Evolutionary conservation across 768 basidiomycete genomes (phyloP), one percentile per base, ranked within the genome.

Genomic region (Russula abietina): DNA sequence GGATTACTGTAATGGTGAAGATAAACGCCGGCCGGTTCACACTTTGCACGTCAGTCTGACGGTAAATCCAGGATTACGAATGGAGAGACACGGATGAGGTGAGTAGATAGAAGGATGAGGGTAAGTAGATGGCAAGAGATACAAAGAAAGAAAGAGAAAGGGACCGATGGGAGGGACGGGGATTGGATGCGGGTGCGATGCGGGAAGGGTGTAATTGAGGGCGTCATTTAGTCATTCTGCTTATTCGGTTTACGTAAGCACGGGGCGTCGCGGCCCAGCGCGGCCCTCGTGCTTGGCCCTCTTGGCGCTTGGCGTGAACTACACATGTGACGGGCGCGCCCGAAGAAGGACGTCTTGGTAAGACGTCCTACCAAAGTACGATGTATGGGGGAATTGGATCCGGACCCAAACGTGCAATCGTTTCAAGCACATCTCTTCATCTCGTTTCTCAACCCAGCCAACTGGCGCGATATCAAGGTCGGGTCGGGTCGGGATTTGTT

Each of bases 81-180:
- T 32, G 0, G 11, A 57, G 1, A 19, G 11, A 30, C 33, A 51
- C 2, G 33, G 14, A 7, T 54, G 41, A 22, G 22, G 14, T 16
- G 22, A 59, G 36, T 28, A 45, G n/a, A 10, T 36, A 50, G 24
- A 26, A 38, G 36, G 5, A n/a, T 17, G 14, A 32, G 32, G 10
- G n/a, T 8, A 22, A 45, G 56, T 54, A 58, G 45, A 54, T 58
- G 43, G 30, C 10, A 12, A 53, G 33, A 49, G 39, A 59, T 41
- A 55, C 5, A 24, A 33, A 46, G 45, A 46, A 10, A 22, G 17
- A 30, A 45, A 50, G 45, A 38, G 16, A 6, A 16, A 55, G 26
- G 36, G 38, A 58, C 2, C 8, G 12, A 50, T 24, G 48, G 10
- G 11, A 24, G 48, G 17, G 48, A 16, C 22, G 7, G 14, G 48